Conservation (phyloP, 257 asterid genomes). For the Solanum gandarillasii region DNA sequence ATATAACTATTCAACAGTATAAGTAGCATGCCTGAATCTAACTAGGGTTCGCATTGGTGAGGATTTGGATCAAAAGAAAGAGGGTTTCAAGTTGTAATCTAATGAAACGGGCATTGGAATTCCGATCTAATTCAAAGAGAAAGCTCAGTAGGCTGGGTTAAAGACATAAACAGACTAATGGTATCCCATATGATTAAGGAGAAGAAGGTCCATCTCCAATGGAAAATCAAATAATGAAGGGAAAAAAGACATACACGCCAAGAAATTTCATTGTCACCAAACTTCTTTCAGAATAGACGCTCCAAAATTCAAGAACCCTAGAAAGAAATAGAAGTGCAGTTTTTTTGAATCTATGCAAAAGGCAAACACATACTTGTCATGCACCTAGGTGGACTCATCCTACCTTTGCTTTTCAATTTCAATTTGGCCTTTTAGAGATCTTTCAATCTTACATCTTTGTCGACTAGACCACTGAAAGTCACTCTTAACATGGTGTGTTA, state of each 20-base stretch:
- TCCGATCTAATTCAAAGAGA: background rate
- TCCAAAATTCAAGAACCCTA: background rate
- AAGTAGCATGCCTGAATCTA: background rate
- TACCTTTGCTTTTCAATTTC: background rate
- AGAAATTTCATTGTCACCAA: background rate
- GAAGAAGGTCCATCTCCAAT: background rate
- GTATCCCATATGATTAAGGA: background rate
- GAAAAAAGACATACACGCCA: background rate
- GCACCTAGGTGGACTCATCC: background rate
- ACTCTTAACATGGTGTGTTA: background rate
- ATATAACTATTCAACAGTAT: background rate
- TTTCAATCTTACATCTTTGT: background rate
- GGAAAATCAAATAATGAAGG: background rate
- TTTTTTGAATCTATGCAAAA: background rate
- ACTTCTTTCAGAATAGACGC: background rate
- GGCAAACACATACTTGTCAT: background rate
- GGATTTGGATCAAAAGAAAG: background rate
- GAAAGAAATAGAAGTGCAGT: background rate
- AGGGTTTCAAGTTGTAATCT: background rate
- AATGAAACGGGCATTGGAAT: background rate
- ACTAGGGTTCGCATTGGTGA: background rate
- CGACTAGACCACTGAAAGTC: background rate
- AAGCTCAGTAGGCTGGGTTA: background rate
- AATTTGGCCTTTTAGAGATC: background rate
- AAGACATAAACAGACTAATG: background rate